Percentiles rank a stretch among this genome's conserved stretches.
Conservation (phyloP, 495 filamentous ascomycete species). For the Aspergillus cristatus region DNA sequence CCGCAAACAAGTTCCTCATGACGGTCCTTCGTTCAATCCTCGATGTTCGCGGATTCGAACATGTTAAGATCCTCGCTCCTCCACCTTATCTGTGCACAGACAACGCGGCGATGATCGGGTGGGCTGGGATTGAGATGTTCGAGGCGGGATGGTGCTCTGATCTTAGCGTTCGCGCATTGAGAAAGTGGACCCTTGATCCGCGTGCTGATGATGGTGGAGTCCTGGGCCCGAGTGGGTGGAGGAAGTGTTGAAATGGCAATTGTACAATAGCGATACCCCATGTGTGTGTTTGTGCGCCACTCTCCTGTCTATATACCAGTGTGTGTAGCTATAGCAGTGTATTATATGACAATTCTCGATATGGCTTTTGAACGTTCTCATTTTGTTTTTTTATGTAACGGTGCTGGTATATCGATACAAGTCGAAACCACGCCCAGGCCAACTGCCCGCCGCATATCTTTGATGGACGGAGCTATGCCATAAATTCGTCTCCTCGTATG, state of each 20-base stretch:
- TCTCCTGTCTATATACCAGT: too few species aligned
- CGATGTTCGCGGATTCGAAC: constrained; percentile 49
- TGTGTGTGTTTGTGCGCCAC: not conserved
- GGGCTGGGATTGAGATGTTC: constrained; percentile 90
- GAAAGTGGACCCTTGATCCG: constrained; percentile 74
- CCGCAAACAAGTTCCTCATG: constrained; percentile 68
- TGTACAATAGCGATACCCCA: constrained; percentile 13
- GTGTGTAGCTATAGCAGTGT: too few species aligned
- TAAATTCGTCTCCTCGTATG: too few species aligned
- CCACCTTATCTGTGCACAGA: constrained; percentile 75
- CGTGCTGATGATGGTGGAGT: constrained; percentile 42
- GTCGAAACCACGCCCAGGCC: too few species aligned
- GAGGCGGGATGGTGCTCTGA: constrained; percentile 62
- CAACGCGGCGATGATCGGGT: constrained; percentile 98
- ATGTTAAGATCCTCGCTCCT: constrained; percentile 61
- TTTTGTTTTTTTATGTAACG: too few species aligned
- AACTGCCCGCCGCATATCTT: too few species aligned
- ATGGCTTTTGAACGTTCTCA: too few species aligned
- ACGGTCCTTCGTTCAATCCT: constrained; percentile 55
- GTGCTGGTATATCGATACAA: too few species aligned
- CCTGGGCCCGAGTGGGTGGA: constrained; percentile 35
- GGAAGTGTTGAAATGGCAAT: constrained; percentile 1
- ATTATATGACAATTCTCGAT: too few species aligned
- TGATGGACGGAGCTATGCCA: too few species aligned
- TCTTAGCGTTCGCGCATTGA: constrained; percentile 47